These are phyloP conservation scores for Tetrapisispora fleetii DNA, from an alignment of 805 yeast genomes.

Conservation along the genomic window DNA sequence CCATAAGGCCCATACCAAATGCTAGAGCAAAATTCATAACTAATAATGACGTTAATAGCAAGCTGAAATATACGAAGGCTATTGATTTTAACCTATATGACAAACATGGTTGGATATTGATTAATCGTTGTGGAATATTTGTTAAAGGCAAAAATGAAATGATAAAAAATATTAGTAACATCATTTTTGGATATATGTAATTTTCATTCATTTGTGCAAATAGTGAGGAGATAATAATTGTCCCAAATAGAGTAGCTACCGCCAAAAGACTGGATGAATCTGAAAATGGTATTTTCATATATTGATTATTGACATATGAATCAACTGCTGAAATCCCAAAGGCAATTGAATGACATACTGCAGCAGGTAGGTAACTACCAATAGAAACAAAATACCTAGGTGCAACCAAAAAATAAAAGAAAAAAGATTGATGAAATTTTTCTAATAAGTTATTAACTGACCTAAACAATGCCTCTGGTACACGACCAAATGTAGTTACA, in stretches of 20 bases:
- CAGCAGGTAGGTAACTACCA: slow-evolving; percentile 86
- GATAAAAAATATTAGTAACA: slow-evolving; percentile 12
- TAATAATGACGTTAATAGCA: slow-evolving; percentile 60
- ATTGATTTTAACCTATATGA: slow-evolving; percentile 31
- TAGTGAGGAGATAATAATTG: slow-evolving; percentile 23
- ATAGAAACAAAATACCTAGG: slow-evolving; percentile 81
- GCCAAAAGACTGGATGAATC: slow-evolving; percentile 15
- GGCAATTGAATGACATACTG: slow-evolving; percentile 57
- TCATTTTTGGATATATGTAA: slow-evolving; percentile 9
- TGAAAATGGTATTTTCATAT: slow-evolving; percentile 9
- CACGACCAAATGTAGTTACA: slow-evolving; percentile 84
- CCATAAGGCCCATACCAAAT: slow-evolving; percentile 54
- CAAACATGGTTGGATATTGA: slow-evolving; percentile 5
- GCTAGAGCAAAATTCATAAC: slow-evolving; percentile 83
- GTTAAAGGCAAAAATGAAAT: slow-evolving; percentile 15
- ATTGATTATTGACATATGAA: slow-evolving; percentile 35
- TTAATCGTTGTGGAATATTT: neutral
- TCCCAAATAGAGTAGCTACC: slow-evolving; percentile 21
- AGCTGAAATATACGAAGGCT: slow-evolving; percentile 52
- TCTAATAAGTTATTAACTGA: slow-evolving; percentile 87
- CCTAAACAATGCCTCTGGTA: slow-evolving; percentile 78
- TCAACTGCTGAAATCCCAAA: slow-evolving; percentile 63
- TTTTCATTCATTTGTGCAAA: slow-evolving; percentile 12
- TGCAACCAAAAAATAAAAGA: slow-evolving; percentile 75
- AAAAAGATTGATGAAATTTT: slow-evolving; percentile 94